Conservation (phyloP, 1,284 basidiomycete species). For the Termitomyces sp. region DNA sequence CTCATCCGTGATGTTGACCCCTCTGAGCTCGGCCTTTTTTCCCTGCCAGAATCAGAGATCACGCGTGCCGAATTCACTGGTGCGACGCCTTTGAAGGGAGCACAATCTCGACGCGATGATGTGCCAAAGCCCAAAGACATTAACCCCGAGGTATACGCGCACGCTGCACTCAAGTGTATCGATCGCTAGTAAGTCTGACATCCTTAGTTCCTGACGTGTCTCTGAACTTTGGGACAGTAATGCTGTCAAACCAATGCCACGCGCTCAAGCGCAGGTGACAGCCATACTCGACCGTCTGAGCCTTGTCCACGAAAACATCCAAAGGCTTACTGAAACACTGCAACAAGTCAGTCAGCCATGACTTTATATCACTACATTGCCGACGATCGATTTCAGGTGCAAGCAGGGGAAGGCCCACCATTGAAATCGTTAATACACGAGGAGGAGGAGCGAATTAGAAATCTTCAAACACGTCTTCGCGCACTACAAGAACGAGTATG, state of each 20-base stretch:
- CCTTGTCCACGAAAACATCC: conserved; percentile 47
- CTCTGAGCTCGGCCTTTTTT: conserved; percentile 72
- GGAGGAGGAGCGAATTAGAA: conserved; percentile 54
- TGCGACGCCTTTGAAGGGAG: conserved; percentile 62
- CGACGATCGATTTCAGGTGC: conserved; percentile 27
- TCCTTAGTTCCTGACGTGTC: conserved; percentile 5
- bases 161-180: conserved; percentile 68
- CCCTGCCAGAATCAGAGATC: conserved; percentile 43
- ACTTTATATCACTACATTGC: background rate
- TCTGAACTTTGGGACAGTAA: conserved; percentile 34
- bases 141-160: conserved; percentile 69
- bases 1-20: conserved; percentile 73
- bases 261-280: conserved; percentile 52
- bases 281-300: conserved; percentile 50
- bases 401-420: conserved; percentile 29
- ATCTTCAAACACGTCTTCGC: conserved; percentile 46
- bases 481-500: conserved; percentile 49
- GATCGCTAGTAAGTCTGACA: conserved; percentile 57
- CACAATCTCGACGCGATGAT: conserved; percentile 37
- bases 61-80: conserved; percentile 60
- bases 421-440: conserved; percentile 40
- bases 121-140: conserved; percentile 37
- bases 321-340: conserved; percentile 39
- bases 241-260: conserved; percentile 66
- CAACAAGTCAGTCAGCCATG: conserved; percentile 44